Conservation (phyloP, 202 grass and related monocot species). For the Saccharum hybrid region DNA sequence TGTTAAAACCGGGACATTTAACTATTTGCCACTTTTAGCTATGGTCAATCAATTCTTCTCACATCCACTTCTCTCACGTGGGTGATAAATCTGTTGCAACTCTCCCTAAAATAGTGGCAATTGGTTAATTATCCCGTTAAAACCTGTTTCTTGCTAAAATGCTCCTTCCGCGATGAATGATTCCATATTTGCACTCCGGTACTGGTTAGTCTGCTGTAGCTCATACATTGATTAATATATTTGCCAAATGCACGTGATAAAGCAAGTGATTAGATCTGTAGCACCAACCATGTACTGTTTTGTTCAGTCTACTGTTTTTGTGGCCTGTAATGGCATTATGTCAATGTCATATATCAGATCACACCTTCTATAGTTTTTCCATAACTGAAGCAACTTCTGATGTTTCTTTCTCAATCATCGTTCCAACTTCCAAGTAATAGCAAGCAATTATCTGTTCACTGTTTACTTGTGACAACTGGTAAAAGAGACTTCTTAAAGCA, state of each 20-base stretch:
- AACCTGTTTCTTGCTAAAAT: background rate
- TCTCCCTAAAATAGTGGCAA: too few species aligned
- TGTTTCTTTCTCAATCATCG: slow-evolving; percentile 22
- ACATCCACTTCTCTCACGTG: too few species aligned
- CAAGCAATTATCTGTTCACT: slow-evolving; percentile 26
- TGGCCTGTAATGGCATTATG: slow-evolving; percentile 14
- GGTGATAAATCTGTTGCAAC: too few species aligned
- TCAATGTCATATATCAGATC: slow-evolving; percentile 17
- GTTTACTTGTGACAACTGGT: slow-evolving; percentile 15
- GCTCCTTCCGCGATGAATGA: background rate
- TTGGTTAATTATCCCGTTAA: background rate
- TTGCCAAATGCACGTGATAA: background rate
- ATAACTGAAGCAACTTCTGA: background rate
- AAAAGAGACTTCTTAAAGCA: background rate
- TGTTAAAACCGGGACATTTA: too few species aligned
- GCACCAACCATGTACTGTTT: slow-evolving; percentile 27
- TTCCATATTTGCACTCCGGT: background rate
- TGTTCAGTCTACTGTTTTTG: slow-evolving; percentile 43
- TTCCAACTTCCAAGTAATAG: background rate
- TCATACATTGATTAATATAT: background rate
- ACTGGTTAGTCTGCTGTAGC: background rate
- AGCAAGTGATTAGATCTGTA: slow-evolving; percentile 7
- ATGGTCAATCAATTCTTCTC: too few species aligned
- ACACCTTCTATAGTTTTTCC: slow-evolving; percentile 1
- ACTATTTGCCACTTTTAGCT: too few species aligned